phyloP scores from a whole-genome alignment of 768 basidiomycete species.

The Infundibulicybe gibba region DNA sequence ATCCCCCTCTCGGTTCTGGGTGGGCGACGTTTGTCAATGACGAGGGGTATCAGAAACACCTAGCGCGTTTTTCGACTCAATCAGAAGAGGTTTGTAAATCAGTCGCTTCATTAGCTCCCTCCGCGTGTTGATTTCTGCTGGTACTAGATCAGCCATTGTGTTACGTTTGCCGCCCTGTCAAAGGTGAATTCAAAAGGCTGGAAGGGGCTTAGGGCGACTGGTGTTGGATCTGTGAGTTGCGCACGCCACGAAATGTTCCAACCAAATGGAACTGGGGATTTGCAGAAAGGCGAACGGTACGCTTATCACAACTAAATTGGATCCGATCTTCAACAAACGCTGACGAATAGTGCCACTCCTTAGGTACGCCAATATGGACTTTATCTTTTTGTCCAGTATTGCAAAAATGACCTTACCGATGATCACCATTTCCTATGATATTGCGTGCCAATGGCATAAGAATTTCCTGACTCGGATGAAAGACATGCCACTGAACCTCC shows the following conservation, averaged over 20 bases:
- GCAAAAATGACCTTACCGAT: too few species aligned
- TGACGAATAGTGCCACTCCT: background rate
- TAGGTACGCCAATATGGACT: conserved; percentile 19
- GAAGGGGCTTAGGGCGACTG: conserved; percentile 15
- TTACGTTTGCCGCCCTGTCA: conserved; percentile 16
- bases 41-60: conserved; percentile 4
- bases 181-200: conserved; percentile 15
- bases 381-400: conserved; percentile 9
- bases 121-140: too few species aligned
- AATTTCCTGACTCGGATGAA: background rate
- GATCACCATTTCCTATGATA: background rate
- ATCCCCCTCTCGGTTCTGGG: conserved; percentile 10
- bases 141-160: conserved; percentile 19
- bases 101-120: too few species aligned
- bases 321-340: background rate
- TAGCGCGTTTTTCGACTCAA: conserved; percentile 8
- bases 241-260: conserved; percentile 17
- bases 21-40: conserved; percentile 9
- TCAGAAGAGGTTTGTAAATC: too few species aligned
- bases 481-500: background rate
- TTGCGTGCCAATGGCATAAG: conserved; percentile 1
- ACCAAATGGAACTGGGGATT: conserved; percentile 20
- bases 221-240: conserved; percentile 15
- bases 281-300: conserved; percentile 28
- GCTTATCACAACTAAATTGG: background rate